Conservation (phyloP, 768 basidiomycete genomes). For the Cystobasidium ongulense region DNA sequence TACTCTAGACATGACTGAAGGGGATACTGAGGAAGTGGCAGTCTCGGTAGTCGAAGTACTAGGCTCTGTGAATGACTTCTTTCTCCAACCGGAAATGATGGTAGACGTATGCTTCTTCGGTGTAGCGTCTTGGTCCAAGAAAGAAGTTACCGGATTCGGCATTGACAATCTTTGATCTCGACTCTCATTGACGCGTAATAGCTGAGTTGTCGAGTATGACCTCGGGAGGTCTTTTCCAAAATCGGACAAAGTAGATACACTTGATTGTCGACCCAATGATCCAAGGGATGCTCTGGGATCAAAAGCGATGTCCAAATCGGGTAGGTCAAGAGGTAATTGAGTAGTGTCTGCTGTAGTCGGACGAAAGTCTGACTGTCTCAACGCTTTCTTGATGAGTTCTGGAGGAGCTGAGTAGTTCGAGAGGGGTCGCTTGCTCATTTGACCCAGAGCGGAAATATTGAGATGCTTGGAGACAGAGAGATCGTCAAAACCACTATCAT, state of each 20-base stretch:
- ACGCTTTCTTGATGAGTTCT: not conserved
- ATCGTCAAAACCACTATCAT: not conserved
- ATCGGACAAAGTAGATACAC: not conserved
- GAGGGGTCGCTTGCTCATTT: not conserved
- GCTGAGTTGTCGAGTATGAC: not conserved
- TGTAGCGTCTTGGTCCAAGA: not conserved
- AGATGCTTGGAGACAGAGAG: not conserved
- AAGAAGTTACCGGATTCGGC: not conserved
- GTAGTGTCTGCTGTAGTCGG: slow-evolving; percentile 10
- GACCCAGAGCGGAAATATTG: not conserved
- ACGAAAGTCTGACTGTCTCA: not conserved
- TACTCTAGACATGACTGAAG: not conserved
- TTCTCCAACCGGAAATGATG: not conserved
- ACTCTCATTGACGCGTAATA: not conserved
- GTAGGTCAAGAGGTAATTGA: not conserved
- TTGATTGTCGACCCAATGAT: slow-evolving; percentile 2
- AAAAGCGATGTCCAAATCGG: not conserved
- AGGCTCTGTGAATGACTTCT: not conserved
- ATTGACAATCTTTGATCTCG: not conserved
- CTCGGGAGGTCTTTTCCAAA: not conserved
- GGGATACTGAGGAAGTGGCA: not conserved
- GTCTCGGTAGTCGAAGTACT: not conserved
- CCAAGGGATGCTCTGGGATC: slow-evolving; percentile 4
- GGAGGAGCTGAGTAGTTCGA: not conserved
- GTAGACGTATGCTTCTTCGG: not conserved